Base-by-base conservation (phyloP, 2,329 filamentous ascomycete genomes). In the Botrytis hyacinthi region DNA sequence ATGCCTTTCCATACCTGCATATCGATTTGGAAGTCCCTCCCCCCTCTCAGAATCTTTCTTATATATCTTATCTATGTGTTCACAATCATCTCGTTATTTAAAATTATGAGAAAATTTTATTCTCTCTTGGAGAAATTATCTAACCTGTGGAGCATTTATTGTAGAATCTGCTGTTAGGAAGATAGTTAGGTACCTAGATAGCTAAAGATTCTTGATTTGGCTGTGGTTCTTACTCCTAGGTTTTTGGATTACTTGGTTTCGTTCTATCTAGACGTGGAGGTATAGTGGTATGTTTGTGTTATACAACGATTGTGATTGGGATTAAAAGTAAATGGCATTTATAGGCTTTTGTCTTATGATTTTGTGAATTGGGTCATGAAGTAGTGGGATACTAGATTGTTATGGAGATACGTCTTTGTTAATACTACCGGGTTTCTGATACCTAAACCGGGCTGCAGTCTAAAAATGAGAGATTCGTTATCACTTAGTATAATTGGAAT, bases 271-370 rank as follows among this genome's bases (percentile, higher is more conserved):
- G 22, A 22, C 46, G 4, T n/a, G 48, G 7, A 51, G 26, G 14
- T 51, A n/a, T n/a, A n/a, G 5, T n/a, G 4, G 4, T 6, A 12
- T 51, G 26, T 12, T 51, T 8, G 26, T 51, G 4, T 51, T 16
- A 9, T n/a, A n/a, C 26, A 7, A 14, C 0, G 22, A 51, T 51
- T 14, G 48, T 12, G 48, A 1, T 3, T 14, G 0, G 10, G 1
- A 14, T n/a, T n/a, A 2, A 51, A n/a, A n/a, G 26, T 6, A 46
- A 8, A n/a, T 51, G 9, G 12, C 3, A 3, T 51, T n/a, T 16
- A 4, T 54, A n/a, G 26, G 26, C 12, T 16, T 16, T n/a, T 16
- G 3, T n/a, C 14, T n/a, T n/a, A 2, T 16, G 10, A 1, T 16
- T 51, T n/a, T n/a, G 14, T 54, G 26, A 7, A n/a, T 54, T 14